A percentile compares a stretch with the other conserved stretches of the same genome.
These are phyloP conservation scores for Grigorovia yakushimaensis DNA, from an alignment of 805 yeast genomes.

Conservation along the genomic window DNA sequence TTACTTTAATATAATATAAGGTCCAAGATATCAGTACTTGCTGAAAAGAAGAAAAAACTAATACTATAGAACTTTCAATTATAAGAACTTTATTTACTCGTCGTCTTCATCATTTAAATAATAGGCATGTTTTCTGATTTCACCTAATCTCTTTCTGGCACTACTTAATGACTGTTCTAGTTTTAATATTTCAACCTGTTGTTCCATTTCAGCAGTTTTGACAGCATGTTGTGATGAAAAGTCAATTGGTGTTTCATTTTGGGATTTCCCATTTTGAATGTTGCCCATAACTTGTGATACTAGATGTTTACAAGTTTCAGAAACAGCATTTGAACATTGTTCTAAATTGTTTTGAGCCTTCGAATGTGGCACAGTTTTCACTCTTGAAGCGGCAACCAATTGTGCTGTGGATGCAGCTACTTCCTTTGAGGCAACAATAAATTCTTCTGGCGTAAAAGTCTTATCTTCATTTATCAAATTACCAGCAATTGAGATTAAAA, in stretches of 20 bases:
- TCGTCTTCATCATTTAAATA: slow-evolving; percentile 26
- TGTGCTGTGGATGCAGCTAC: slow-evolving; percentile 91
- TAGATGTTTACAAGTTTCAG: slow-evolving; percentile 63
- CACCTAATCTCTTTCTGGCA: slow-evolving; percentile 77
- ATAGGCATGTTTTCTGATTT: slow-evolving; percentile 72
- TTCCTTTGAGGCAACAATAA: slow-evolving; percentile 83
- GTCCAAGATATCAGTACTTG: no score
- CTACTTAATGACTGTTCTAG: slow-evolving; percentile 60
- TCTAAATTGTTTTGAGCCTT: slow-evolving; percentile 70
- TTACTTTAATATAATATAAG: no score
- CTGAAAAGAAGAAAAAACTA: no score
- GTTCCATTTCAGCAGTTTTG: slow-evolving; percentile 83
- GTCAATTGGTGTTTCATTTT: slow-evolving; percentile 38
- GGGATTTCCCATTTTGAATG: slow-evolving; percentile 33
- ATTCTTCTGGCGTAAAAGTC: slow-evolving; percentile 52
- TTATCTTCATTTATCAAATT: slow-evolving; percentile 56
- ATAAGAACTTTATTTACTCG: background rate
- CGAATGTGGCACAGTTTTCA: slow-evolving; percentile 68
- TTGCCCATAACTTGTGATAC: slow-evolving; percentile 56
- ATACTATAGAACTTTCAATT: no score
- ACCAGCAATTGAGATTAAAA: slow-evolving; percentile 79
- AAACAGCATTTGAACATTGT: slow-evolving; percentile 55
- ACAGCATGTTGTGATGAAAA: slow-evolving; percentile 71
- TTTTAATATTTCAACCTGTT: slow-evolving; percentile 80
- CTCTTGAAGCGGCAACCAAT: slow-evolving; percentile 83